Evolutionary conservation across 2,329 filamentous ascomycete species (phyloP).

Genomic region (Colletotrichum cereale): DNA sequence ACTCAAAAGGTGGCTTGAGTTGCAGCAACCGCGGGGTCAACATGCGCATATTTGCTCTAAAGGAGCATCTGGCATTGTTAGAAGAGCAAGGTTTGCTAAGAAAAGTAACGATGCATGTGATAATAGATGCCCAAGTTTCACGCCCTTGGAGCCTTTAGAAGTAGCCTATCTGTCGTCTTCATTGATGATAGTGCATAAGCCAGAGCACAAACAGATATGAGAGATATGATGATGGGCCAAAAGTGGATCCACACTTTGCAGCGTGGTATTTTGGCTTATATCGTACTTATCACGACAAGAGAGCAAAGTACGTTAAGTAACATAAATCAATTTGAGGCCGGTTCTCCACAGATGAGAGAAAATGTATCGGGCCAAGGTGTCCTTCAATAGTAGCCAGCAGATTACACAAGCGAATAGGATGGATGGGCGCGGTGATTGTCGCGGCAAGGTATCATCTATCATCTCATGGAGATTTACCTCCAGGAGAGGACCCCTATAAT

Average conservation of each 20-base stretch:
- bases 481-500: too few species aligned
- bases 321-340: too few species aligned
- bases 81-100: not conserved
- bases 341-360: not conserved
- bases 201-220: too few species aligned
- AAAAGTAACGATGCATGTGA: not conserved
- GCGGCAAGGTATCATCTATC: not conserved
- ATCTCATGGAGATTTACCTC: too few species aligned
- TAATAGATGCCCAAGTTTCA: not conserved
- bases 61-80: not conserved
- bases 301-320: too few species aligned
- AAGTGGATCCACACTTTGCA: too few species aligned
- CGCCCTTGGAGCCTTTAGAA: not conserved
- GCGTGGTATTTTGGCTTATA: too few species aligned
- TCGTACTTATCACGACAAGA: too few species aligned
- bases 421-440: not conserved
- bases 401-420: not conserved
- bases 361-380: not conserved
- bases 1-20: not conserved
- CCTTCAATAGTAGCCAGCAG: not conserved
- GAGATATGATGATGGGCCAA: too few species aligned
- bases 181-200: not conserved
- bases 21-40: conserved; percentile 20
- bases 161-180: not conserved
- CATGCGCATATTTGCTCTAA: conserved; percentile 32